Conservation (phyloP, 2,329 filamentous ascomycete species). For the Arthroderma uncinatum region DNA sequence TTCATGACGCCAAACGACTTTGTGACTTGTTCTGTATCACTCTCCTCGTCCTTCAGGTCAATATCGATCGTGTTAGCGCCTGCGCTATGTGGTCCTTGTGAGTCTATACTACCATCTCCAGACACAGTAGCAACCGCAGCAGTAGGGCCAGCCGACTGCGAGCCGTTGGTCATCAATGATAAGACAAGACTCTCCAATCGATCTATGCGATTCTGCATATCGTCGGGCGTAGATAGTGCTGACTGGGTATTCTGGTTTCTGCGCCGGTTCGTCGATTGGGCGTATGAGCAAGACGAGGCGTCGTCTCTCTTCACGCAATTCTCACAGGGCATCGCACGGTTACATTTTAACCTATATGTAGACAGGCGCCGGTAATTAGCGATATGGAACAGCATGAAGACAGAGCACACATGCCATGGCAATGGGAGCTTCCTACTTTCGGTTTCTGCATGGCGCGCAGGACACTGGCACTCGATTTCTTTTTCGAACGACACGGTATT, state of each 20-base stretch:
- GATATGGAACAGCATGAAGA: conserved; percentile 15
- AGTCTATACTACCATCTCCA: conserved; percentile 30
- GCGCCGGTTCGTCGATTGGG: conserved; percentile 68
- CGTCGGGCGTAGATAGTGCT: conserved; percentile 59
- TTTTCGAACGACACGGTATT: conserved; percentile 80
- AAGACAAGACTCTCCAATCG: conserved; percentile 83
- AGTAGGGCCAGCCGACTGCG: conserved; percentile 47
- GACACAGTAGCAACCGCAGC: conserved; percentile 47
- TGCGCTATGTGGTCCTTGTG: conserved; percentile 27
- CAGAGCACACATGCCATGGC: conserved; percentile 11
- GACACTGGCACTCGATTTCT: conserved; percentile 85
- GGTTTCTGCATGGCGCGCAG: conserved; percentile 78
- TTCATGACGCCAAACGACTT: conserved; percentile 72
- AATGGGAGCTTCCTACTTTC: conserved; percentile 54
- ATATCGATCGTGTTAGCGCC: conserved; percentile 22
- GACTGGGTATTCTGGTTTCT: conserved; percentile 50
- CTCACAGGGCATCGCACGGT: conserved; percentile 79
- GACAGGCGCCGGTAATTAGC: neutral
- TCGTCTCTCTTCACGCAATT: conserved; percentile 87
- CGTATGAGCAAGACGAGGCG: conserved; percentile 73
- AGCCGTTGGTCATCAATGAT: conserved; percentile 84
- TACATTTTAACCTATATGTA: conserved; percentile 64
- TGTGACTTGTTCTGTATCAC: conserved; percentile 58
- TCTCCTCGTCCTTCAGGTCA: conserved; percentile 50
- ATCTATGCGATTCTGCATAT: conserved; percentile 98